These are phyloP conservation scores for Globisporangium acanthophoron DNA, from an alignment of 352 stramenopile species.

Conservation along the genomic window DNA sequence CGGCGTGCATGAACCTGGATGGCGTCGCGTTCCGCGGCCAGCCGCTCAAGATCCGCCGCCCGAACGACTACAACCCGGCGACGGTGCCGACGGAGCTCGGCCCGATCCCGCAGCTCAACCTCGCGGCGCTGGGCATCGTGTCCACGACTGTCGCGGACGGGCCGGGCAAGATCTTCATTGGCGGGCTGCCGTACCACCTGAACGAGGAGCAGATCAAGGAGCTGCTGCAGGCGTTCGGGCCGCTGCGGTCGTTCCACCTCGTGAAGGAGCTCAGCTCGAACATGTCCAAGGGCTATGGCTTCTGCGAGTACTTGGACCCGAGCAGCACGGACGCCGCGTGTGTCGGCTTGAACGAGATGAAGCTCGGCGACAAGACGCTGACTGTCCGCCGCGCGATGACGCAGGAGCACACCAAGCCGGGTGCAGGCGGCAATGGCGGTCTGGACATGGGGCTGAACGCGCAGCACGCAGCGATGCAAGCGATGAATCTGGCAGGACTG, in stretches of 20 bases:
- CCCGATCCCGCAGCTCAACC: slow-evolving; percentile 85
- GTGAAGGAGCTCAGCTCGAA: slow-evolving; percentile 92
- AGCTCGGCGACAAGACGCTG: slow-evolving; percentile 88
- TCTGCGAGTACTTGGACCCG: slow-evolving; percentile 95
- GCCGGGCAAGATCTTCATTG: slow-evolving; percentile 99
- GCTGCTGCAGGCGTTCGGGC: slow-evolving; percentile 94
- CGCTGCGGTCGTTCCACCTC: slow-evolving; percentile 94
- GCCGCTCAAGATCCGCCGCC: slow-evolving; percentile 94
- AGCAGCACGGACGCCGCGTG: slow-evolving; percentile 90
- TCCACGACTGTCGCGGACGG: slow-evolving; percentile 93
- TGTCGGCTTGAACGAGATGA: slow-evolving; percentile 95
- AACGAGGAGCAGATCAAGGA: slow-evolving; percentile 94
- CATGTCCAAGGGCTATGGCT: slow-evolving; percentile 96
- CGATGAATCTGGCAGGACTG: slow-evolving; percentile 54
- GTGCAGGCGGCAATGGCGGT: slow-evolving; percentile 45
- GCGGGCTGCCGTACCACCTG: slow-evolving; percentile 95
- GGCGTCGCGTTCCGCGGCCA: slow-evolving; percentile 93
- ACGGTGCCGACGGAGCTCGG: slow-evolving; percentile 83
- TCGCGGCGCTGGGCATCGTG: slow-evolving; percentile 92
- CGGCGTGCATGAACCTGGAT: slow-evolving; percentile 94
- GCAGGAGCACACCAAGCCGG: slow-evolving; percentile 60
- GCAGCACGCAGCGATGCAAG: slow-evolving; percentile 58
- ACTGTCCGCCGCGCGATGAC: slow-evolving; percentile 87
- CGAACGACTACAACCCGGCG: slow-evolving; percentile 96
- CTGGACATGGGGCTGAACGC: slow-evolving; percentile 65